A percentile compares a stretch with the other conserved stretches of the same genome.
These are phyloP conservation scores for Morella rubra DNA, from an alignment of 306 rosid species.

Conservation along the genomic window DNA sequence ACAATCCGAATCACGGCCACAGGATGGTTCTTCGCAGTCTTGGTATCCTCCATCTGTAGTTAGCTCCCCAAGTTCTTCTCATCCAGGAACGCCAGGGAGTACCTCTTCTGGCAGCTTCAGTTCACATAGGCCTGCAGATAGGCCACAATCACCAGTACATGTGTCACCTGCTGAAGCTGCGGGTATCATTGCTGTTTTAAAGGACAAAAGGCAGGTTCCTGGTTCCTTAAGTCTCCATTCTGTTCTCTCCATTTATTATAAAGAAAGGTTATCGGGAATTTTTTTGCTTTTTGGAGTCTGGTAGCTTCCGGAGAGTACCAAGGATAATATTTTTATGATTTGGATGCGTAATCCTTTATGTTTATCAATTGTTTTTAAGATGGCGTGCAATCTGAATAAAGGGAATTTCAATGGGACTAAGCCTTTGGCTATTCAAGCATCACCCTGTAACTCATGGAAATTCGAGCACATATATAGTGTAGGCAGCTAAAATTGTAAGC, in stretches of 20 bases:
- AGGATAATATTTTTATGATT: neutral
- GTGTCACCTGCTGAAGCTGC: constrained; percentile 89
- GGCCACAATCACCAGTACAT: constrained; percentile 49
- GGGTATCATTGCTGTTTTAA: constrained; percentile 61
- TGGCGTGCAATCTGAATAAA: neutral
- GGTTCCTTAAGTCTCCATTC: neutral
- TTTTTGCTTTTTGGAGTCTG: neutral
- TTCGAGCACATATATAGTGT: neutral
- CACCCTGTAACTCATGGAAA: neutral
- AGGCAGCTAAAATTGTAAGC: neutral
- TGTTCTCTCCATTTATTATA: neutral
- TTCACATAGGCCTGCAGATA: constrained; percentile 45
- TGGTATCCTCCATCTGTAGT: constrained; percentile 81
- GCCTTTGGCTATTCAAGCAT: neutral
- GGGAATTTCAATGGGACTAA: neutral
- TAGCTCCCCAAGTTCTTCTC: constrained; percentile 57
- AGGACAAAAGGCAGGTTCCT: constrained; percentile 61
- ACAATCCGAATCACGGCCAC: constrained; percentile 56
- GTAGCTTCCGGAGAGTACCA: neutral
- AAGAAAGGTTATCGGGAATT: neutral
- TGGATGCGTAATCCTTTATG: neutral
- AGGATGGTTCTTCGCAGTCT: constrained; percentile 61
- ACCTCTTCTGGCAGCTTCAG: constrained; percentile 45
- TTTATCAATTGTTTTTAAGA: neutral
- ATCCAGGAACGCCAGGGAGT: constrained; percentile 63